These are phyloP conservation scores for Malus hybrid DNA, from an alignment of 331 rosid genomes.

Conservation along the genomic window DNA sequence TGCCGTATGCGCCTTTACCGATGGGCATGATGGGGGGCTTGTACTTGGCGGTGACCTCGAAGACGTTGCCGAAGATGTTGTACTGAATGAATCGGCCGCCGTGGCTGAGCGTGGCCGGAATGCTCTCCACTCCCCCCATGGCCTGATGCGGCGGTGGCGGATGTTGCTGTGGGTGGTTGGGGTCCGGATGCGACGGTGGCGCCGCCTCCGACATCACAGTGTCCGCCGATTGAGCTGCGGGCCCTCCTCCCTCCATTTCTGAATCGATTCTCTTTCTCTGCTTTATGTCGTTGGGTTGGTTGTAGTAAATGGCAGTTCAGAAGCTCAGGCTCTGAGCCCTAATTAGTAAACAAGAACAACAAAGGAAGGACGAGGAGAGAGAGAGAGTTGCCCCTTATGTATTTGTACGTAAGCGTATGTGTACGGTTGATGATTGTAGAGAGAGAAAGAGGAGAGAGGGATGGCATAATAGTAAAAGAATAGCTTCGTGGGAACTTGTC, in stretches of 20 bases:
- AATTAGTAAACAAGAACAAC: neutral
- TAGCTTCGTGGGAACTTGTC: neutral
- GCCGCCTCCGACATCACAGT: conserved; percentile 85
- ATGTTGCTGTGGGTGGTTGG: conserved; percentile 22
- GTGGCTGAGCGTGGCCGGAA: conserved; percentile 93
- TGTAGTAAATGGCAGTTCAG: neutral
- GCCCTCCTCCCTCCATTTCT: conserved; percentile 32
- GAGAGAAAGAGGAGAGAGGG: too few species aligned
- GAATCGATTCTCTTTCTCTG: neutral
- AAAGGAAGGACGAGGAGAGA: neutral
- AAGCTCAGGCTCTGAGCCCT: neutral
- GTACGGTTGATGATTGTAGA: too few species aligned
- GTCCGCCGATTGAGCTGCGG: conserved; percentile 43
- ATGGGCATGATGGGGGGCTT: conserved; percentile 99
- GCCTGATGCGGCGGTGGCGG: conserved; percentile 19
- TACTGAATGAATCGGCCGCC: conserved; percentile 96
- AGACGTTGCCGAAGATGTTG: conserved; percentile 92
- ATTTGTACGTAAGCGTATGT: too few species aligned
- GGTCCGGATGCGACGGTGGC: conserved; percentile 26
- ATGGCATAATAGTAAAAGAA: too few species aligned
- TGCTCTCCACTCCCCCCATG: conserved; percentile 57
- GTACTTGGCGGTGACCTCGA: conserved; percentile 95
- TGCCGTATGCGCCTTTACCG: conserved; percentile 99
- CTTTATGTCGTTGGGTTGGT: neutral
- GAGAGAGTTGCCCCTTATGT: neutral